Conservation (phyloP, 208 protist genomes). For the Angomonas ambiguus region DNA sequence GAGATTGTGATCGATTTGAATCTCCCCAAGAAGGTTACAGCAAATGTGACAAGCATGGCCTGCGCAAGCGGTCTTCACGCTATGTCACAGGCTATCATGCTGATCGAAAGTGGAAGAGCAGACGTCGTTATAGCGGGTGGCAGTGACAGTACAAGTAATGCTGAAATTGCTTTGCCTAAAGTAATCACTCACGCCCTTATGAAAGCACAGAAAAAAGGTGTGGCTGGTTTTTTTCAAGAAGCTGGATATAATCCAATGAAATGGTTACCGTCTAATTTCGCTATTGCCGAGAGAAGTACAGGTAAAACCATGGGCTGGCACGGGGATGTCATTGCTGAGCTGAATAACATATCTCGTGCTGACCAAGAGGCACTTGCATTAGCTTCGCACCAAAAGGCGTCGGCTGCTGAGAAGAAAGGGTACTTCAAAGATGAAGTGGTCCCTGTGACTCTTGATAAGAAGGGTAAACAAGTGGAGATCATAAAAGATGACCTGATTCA, state of each 20-base stretch:
- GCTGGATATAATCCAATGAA: conserved; percentile 51
- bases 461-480: conserved; percentile 38
- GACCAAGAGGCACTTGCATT: conserved; percentile 73
- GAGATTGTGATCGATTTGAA: conserved; percentile 87
- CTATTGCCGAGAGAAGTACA: conserved; percentile 67
- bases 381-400: conserved; percentile 63
- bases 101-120: conserved; percentile 72
- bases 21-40: conserved; percentile 62
- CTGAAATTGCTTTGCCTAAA: conserved; percentile 52
- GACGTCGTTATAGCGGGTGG: conserved; percentile 84
- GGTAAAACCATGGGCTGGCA: conserved; percentile 91
- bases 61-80: conserved; percentile 78
- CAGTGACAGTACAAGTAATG: conserved; percentile 80
- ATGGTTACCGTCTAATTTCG: conserved; percentile 59
- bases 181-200: conserved; percentile 52
- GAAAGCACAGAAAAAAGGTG: conserved; percentile 43
- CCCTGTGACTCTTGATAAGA: conserved; percentile 34
- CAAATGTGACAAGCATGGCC: conserved; percentile 72
- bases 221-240: conserved; percentile 48
- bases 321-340: conserved; percentile 76
- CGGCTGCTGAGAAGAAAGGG: conserved; percentile 50
- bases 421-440: conserved; percentile 77
- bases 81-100: conserved; percentile 62
- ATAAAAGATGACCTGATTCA: conserved; percentile 69
- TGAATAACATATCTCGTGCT: conserved; percentile 59